Percentiles rank a stretch among this genome's conserved stretches.
phyloP scores from a whole-genome alignment of 1,284 basidiomycete genomes.

The Tilletia walkeri region DNA sequence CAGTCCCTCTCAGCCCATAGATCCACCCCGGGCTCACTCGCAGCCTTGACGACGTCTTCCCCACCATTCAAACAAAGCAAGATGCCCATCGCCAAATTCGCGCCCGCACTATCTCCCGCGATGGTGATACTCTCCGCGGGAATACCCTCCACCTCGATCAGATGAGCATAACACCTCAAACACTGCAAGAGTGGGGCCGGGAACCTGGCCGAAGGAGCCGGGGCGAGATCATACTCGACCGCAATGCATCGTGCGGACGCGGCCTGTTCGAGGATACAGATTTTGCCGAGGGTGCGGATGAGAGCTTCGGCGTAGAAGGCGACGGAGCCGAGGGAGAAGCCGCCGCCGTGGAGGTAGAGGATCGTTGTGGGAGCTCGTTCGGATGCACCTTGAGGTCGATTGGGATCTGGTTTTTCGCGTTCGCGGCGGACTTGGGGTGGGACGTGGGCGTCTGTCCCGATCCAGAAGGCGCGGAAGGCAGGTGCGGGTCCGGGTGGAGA shows the following conservation, averaged over 20 bases:
- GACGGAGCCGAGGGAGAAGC: slow-evolving; percentile 52
- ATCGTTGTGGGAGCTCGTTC: slow-evolving; percentile 36
- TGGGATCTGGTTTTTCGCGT: neutral
- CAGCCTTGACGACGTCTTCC: neutral
- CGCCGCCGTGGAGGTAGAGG: slow-evolving; percentile 52
- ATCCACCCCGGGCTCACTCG: slow-evolving; percentile 18
- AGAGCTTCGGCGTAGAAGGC: slow-evolving; percentile 54
- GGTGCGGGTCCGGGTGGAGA: neutral
- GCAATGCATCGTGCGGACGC: slow-evolving; percentile 40
- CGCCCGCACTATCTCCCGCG: slow-evolving; percentile 53
- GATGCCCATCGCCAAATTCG: slow-evolving; percentile 47
- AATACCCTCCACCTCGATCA: slow-evolving; percentile 48
- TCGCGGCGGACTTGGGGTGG: slow-evolving; percentile 21
- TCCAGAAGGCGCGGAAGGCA: slow-evolving; percentile 47
- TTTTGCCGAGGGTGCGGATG: slow-evolving; percentile 40
- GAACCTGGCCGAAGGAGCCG: slow-evolving; percentile 45
- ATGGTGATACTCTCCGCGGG: slow-evolving; percentile 42
- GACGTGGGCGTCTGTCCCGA: slow-evolving; percentile 36
- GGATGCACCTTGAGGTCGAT: neutral
- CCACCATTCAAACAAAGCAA: slow-evolving; percentile 43
- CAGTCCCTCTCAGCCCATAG: slow-evolving; percentile 43
- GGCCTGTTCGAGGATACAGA: slow-evolving; percentile 18
- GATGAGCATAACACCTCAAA: slow-evolving; percentile 52
- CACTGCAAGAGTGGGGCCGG: slow-evolving; percentile 49
- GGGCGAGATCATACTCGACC: slow-evolving; percentile 51